Evolutionary conservation across 768 basidiomycete species (phyloP), one percentile per base, ranked within the genome.

Genomic region (Suillus brevipes): DNA sequence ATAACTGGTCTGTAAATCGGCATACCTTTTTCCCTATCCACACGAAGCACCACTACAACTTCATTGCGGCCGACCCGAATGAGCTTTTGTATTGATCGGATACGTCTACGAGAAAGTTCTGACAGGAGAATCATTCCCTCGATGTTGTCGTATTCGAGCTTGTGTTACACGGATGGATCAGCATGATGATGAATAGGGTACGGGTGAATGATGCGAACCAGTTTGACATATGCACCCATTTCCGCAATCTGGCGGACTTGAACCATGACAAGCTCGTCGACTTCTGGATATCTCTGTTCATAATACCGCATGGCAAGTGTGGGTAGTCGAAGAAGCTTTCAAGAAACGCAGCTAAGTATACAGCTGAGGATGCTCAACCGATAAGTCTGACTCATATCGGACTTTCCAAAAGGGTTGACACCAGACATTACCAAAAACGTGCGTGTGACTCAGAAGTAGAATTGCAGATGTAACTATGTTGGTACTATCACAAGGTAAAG

Each of bases 101-200:
- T 99, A 73, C 97, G 97, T 72, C 97, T 85, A 71, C 97, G 82
- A 6, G 96, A 99, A 2, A 99, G 89, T 76, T 99, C 97, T 2
- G 97, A 97, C n/a, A 99, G 89, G 14, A 99, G 80, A 70, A 99
- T 99, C 97, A 99, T 99, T 69, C 97, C 97, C 77, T 99, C 97
- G 61, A 96, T 97, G 75, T 96, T 96, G 78, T 99, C 97, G 74
- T 99, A 99, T 79, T 98, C 97, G 71, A 99, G 90, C 96, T 97
- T 70, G 28, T 43, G 38, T 49, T 23, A 50, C 40, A 61, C 38
- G 47, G 6, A 43, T 50, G 20, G 43, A 55, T 65, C 25, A 57
- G 25, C 31, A 52, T 43, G 16, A 40, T 23, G 57, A 55, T 18
- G 40, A 16, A 1, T 25, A 28, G n/a, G 12, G 25, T 59, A 59